Evolutionary conservation across 2,329 filamentous ascomycete genomes (phyloP), one percentile per base, ranked within the genome.

Genomic region (Talaromyces pinophilus): DNA sequence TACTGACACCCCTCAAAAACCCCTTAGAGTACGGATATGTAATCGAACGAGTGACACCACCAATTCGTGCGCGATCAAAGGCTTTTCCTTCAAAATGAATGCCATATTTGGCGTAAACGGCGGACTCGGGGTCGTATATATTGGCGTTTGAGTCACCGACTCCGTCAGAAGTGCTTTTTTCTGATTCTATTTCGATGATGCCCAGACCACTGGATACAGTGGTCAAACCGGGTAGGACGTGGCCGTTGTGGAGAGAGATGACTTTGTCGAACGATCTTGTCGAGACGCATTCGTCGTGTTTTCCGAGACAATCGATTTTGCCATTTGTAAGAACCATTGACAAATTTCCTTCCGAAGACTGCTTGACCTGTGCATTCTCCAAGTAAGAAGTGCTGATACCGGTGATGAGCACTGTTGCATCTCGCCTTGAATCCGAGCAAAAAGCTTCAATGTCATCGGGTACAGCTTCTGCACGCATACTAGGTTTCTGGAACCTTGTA

Each of bases 181-280:
- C 89, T 4, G 82, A 81, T 66, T 86, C 83, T 63, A 91, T 90
- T 63, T 86, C 88, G 68, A 85, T 85, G 6, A 91, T 81, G 0
- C 89, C 89, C 0, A 91, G 77, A 1, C 79, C 79, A 3, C 86
- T 85, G 0, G 85, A 87, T 35, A 90, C 86, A 1, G 85, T 86
- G 2, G 86, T 88, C 68, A 90, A 84, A 0, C 87, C 81, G 5
- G 84, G 80, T 5, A 85, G 84, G n/a, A 90, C 71, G 71, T 90
- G 82, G 0, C 88, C 89, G 69, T 90, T 82, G 22, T 80, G 71
- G 5, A 91, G 80, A 6, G 78, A 64, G 30, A 90, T 74, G 1
- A 80, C 72, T 57, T 77, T 76, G 64, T 77, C 77, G 2, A 75
- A 70, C 1, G 72, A 69, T 3, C 73, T 68, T 2, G 82, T 80